Evolutionary conservation across 129 eudicot genomes (phyloP).

Genomic region (Calendula officinalis): DNA sequence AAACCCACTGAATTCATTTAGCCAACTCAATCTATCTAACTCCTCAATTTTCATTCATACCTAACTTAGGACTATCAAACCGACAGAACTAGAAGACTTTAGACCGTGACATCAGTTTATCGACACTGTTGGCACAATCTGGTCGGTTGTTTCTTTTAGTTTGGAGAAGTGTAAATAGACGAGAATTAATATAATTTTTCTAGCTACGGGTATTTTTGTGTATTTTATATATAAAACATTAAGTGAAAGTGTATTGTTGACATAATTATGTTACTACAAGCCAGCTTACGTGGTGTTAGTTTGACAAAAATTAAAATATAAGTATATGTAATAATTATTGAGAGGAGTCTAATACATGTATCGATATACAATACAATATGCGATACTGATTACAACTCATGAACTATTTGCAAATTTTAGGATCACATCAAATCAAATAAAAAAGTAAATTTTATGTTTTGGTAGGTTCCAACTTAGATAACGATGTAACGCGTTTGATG

Average conservation of each 20-base stretch:
- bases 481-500: slow-evolving; percentile 27
- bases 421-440: background rate
- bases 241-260: too few species aligned
- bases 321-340: too few species aligned
- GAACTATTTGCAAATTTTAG: background rate
- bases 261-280: too few species aligned
- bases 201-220: too few species aligned
- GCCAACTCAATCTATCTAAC: background rate
- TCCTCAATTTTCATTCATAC: background rate
- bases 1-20: background rate
- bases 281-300: too few species aligned
- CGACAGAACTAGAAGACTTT: background rate
- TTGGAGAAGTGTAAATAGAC: too few species aligned
- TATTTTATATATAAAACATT: too few species aligned
- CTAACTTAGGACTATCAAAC: slow-evolving; percentile 7
- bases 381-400: background rate
- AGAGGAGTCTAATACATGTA: background rate
- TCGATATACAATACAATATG: background rate
- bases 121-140: too few species aligned
- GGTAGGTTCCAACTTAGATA: slow-evolving; percentile 21
- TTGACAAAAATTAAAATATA: too few species aligned
- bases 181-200: too few species aligned
- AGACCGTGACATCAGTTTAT: background rate
- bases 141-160: too few species aligned
- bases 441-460: background rate